phyloP scores from a whole-genome alignment of 2,329 filamentous ascomycete genomes.

The Botrytis deweyae region DNA sequence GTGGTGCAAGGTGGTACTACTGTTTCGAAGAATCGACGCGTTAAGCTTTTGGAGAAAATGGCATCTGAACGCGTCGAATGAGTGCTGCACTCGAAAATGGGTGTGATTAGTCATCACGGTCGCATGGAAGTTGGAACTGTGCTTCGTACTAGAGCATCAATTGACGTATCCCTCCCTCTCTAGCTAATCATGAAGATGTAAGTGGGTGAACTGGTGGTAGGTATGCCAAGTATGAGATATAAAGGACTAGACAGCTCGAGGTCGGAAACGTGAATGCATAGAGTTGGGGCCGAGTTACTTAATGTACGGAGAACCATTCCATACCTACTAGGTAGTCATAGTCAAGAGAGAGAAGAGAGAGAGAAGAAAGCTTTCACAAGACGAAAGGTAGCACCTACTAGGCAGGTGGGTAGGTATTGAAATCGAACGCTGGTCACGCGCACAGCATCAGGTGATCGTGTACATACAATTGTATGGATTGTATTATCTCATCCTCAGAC shows the following conservation, averaged over 20 bases:
- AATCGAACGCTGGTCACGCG: neutral
- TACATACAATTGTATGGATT: neutral
- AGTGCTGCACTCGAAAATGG: neutral
- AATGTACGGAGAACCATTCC: neutral
- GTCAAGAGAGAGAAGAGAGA: neutral
- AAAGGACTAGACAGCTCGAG: neutral
- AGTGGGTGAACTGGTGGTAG: neutral
- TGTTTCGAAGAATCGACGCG: constrained; percentile 14
- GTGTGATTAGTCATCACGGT: constrained; percentile 7
- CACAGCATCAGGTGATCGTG: neutral
- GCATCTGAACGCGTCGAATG: neutral
- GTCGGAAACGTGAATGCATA: neutral
- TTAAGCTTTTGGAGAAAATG: neutral
- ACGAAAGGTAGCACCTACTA: neutral
- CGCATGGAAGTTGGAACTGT: neutral
- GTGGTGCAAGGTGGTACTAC: neutral
- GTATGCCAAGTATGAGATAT: neutral
- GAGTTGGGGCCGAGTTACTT: neutral
- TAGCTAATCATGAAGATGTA: neutral
- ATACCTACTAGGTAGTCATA: neutral
- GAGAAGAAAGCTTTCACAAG: neutral
- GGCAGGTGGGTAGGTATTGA: neutral
- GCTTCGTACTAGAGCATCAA: neutral
- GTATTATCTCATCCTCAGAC: too few relatives aligned
- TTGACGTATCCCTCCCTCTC: neutral